Evolutionary conservation across 2,329 filamentous ascomycete genomes (phyloP), one percentile per base, ranked within the genome.

Genomic region (Periconia sp.): DNA sequence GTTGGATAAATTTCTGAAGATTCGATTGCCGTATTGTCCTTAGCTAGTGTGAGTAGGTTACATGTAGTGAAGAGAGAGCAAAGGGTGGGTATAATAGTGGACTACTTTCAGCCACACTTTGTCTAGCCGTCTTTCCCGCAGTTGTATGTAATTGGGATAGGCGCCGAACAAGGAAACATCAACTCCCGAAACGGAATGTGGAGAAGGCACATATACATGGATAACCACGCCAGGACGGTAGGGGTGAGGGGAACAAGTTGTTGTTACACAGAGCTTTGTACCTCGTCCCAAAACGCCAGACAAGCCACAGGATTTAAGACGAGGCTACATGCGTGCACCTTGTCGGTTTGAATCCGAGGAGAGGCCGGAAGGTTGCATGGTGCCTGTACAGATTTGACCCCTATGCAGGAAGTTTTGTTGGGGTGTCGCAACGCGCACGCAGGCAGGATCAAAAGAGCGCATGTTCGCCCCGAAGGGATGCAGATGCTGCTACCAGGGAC

Each of bases 271-370:
- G 11, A 13, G 13, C 33, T 37, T n/a, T 37, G 11, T 37, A n/a
- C 15, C 11, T 5, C 33, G 6, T 37, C 33, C 33, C 10, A 37
- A 37, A 8, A 27, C 23, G 23, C 23, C 23, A 27, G 23, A 27
- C 23, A 27, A 27, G 8, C 23, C 23, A 27, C 23, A 37, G 33
- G 50, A 50, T 41, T 63, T 61, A 63, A 60, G 60, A 64, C 62
- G 65, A 68, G 68, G 68, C 69, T 66, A 62, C 61, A 62, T n/a
- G n/a, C n/a, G n/a, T n/a, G n/a, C 68, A 63, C 61, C 61, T 55
- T 58, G 57, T 62, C 56, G 50, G 43, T 45, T 53, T 45, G 48
- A 48, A 68, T 60, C 57, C 64, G 64, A 64, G 69, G 64, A 65
- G 53, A 67, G 63, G 56, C 62, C 54, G 51, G 56, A 60, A 64